Conservation (phyloP, 1,284 basidiomycete species). For the Sporisorium sorghi region DNA sequence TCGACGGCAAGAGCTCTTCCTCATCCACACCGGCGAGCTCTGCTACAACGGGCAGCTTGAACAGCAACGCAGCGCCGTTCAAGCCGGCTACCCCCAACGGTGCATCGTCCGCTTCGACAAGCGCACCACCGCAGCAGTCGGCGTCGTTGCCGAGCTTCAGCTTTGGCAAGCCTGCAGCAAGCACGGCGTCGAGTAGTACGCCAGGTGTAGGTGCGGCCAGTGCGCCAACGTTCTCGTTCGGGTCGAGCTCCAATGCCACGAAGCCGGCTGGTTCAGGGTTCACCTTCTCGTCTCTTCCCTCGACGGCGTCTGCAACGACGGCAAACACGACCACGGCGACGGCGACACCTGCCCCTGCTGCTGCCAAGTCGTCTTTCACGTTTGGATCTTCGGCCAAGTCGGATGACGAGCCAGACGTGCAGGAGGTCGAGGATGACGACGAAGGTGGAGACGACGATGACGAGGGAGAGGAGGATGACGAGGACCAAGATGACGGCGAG, state of each 20-base stretch:
- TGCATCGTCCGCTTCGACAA: constrained; percentile 6
- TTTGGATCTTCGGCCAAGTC: constrained; percentile 16
- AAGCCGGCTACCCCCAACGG: constrained; percentile 26
- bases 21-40: neutral
- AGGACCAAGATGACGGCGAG: constrained; percentile 21
- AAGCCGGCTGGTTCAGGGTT: constrained; percentile 34
- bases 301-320: constrained; percentile 2
- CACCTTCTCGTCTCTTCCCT: constrained; percentile 33
- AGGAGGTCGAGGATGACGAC: constrained; percentile 1
- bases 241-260: constrained; percentile 8
- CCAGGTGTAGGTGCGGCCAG: constrained; percentile 3
- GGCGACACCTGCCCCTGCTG: neutral
- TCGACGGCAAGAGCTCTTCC: constrained; percentile 11
- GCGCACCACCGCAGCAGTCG: neutral
- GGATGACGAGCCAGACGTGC: neutral
- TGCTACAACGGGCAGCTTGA: constrained; percentile 6
- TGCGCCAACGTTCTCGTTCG: constrained; percentile 40
- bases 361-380: constrained; percentile 22
- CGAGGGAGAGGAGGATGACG: constrained; percentile 11
- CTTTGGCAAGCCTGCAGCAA: constrained; percentile 30
- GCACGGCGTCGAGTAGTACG: neutral
- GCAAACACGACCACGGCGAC: neutral
- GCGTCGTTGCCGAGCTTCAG: constrained; percentile 28
- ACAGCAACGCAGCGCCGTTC: constrained; percentile 15
- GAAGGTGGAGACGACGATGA: constrained; percentile 12